Evolutionary conservation across 202 grass and related monocot species (phyloP).

Genomic region (Schoenoplectus triqueter): DNA sequence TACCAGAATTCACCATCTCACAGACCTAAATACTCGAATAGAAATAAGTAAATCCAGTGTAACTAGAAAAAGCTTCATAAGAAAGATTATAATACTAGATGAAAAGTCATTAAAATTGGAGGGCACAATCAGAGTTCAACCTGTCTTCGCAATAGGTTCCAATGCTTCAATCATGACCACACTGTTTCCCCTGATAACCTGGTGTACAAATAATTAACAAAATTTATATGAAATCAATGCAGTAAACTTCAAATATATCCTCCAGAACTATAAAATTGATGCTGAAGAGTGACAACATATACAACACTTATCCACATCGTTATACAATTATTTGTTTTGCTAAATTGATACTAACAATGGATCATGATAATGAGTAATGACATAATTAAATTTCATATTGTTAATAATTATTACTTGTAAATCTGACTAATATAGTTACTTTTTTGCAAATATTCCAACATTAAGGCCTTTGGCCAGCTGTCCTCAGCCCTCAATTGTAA

Average conservation of each 20-base stretch:
- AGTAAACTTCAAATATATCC: neutral
- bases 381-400: neutral
- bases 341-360: neutral
- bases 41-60: conserved; percentile 31
- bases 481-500: neutral
- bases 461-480: neutral
- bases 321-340: neutral
- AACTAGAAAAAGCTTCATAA: conserved; percentile 17
- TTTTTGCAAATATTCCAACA: neutral
- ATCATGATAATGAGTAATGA: neutral
- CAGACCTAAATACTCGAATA: conserved; percentile 16
- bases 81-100: conserved; percentile 14
- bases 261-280: neutral
- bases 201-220: conserved; percentile 1
- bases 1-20: conserved; percentile 11
- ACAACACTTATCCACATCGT: neutral
- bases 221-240: neutral
- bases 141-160: conserved; percentile 56
- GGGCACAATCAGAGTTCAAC: conserved; percentile 7
- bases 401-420: conserved; percentile 3
- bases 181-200: conserved; percentile 90
- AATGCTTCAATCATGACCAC: conserved; percentile 92
- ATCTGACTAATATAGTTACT: neutral
- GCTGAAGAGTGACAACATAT: neutral
- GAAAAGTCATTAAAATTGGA: neutral